A percentile compares a stretch with the other conserved stretches of the same genome.
Conservation (phyloP, 2,329 filamentous ascomycete genomes). For the Ophiocordyceps camponoti-floridani region DNA sequence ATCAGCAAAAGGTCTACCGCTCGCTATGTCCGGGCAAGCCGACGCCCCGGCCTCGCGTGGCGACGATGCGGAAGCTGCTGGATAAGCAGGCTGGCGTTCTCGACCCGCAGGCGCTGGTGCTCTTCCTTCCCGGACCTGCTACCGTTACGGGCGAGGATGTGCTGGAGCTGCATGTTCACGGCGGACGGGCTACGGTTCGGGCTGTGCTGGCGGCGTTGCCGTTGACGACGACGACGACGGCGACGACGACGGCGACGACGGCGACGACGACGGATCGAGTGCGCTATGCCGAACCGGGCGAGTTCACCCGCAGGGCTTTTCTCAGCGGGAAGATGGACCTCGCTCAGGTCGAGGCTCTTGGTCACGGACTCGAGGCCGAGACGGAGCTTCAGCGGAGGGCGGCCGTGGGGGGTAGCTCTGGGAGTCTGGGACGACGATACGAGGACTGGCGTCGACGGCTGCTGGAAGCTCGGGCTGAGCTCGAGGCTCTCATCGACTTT, state of each 20-base stretch:
- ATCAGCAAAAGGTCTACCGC: conserved; percentile 25
- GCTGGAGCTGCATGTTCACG: conserved; percentile 87
- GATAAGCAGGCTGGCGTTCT: conserved; percentile 21
- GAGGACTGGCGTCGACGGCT: conserved; percentile 65
- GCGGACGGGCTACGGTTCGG: conserved; percentile 73
- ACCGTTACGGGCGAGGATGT: conserved; percentile 88
- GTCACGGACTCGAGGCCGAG: conserved; percentile 46
- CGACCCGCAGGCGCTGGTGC: conserved; percentile 62
- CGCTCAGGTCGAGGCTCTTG: conserved; percentile 57
- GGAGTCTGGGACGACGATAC: conserved; percentile 55
- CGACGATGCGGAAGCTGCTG: conserved; percentile 29
- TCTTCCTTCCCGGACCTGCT: conserved; percentile 65
- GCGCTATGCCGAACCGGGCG: conserved; percentile 83
- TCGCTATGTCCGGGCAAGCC: conserved; percentile 29
- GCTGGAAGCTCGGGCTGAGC: conserved; percentile 67
- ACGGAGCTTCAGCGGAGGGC: conserved; percentile 87
- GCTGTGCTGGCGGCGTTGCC: conserved; percentile 66
- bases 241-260: conserved; percentile 1
- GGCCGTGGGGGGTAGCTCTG: conserved; percentile 62
- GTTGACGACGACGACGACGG: conserved; percentile 7
- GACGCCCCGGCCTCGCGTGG: conserved; percentile 33
- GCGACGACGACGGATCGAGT: conserved; percentile 19
- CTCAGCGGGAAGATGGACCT: conserved; percentile 72
- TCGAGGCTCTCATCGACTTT: conserved; percentile 94
- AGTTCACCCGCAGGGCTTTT: conserved; percentile 89